phyloP scores from a whole-genome alignment of 768 basidiomycete species.

The Suillus americanus region DNA sequence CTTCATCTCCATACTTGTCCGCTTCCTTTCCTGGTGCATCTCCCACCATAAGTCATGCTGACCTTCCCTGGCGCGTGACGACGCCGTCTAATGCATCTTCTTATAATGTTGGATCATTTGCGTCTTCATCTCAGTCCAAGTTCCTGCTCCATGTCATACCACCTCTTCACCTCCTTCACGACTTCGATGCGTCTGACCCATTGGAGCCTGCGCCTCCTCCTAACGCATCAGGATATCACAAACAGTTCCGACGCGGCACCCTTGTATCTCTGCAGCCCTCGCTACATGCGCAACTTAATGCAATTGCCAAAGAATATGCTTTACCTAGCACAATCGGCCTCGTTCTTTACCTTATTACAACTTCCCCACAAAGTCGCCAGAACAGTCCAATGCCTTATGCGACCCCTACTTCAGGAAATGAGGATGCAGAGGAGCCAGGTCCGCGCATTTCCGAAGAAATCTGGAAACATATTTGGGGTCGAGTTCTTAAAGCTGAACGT shows the following conservation, averaged over 20 bases:
- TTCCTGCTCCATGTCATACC: slow-evolving; percentile 86
- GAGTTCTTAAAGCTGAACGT: slow-evolving; percentile 66
- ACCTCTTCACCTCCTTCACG: slow-evolving; percentile 68
- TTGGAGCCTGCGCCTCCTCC: slow-evolving; percentile 51
- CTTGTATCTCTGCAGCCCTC: slow-evolving; percentile 84
- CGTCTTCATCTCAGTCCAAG: slow-evolving; percentile 49
- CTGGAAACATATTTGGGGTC: slow-evolving; percentile 84
- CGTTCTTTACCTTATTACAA: slow-evolving; percentile 73
- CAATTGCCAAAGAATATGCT: slow-evolving; percentile 92
- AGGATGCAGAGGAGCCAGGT: slow-evolving; percentile 57
- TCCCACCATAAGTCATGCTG: slow-evolving; percentile 19
- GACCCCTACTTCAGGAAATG: slow-evolving; percentile 20
- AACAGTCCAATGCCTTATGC: slow-evolving; percentile 18
- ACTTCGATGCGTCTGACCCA: slow-evolving; percentile 42
- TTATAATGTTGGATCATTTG: slow-evolving; percentile 37
- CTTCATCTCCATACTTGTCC: slow-evolving; percentile 14
- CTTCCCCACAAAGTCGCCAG: slow-evolving; percentile 24
- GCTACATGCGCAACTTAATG: slow-evolving; percentile 76
- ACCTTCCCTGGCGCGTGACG: slow-evolving; percentile 47
- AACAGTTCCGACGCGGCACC: slow-evolving; percentile 80
- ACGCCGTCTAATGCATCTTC: slow-evolving; percentile 46
- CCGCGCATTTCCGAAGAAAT: slow-evolving; percentile 85
- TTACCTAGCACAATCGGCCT: slow-evolving; percentile 85
- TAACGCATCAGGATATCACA: slow-evolving; percentile 71
- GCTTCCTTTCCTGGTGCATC: slow-evolving; percentile 15